Evolutionary conservation across 305 asterid genomes (phyloP), one percentile per base, ranked within the genome.

Genomic region (Andrographis paniculata): DNA sequence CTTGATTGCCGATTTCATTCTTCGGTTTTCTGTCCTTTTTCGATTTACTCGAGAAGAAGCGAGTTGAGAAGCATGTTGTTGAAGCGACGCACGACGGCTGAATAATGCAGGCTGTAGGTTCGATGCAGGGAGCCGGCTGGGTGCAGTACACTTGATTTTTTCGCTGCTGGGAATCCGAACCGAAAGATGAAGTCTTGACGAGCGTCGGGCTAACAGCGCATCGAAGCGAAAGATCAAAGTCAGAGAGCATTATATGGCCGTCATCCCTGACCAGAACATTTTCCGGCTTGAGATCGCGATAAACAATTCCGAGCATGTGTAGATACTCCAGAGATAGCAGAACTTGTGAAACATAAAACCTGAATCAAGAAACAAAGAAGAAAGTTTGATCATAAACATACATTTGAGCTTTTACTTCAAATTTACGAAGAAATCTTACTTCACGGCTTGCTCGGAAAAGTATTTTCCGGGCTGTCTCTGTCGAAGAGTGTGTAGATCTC

Each of bases 231-330:
- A 83, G 84, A 44, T 83, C 94, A 35, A 83, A 83, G 56, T 83
- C 94, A 3, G 94, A 79, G 47, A 83, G 84, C 94, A 83, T 83
- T 60, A 83, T 79, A 35, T 83, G 94, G 6, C 94, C 94, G 50
- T 84, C 94, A 7, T 84, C 94, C 53, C 92, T 68, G 35, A 84
- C 94, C 14, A 84, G 83, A 59, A 84, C 81, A 17, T 84, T 84
- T 63, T 84, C 94, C 9, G 94, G 94, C 53, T 84, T 84, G 10
- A 84, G 92, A 58, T 83, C 94, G 1, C 94, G 87, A 48, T 83
- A 83, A 48, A 83, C 75, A 36, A 83, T 83, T 39, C 94, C 91
- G 20, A 83, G 87, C 87, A 83, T 77, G 79, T 83, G 94, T 24
- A 83, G 76, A 50, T 83, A 83, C 67, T 83, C 94, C 59, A 83